A percentile compares a stretch with the other conserved stretches of the same genome.
Evolutionary conservation across 768 basidiomycete genomes (phyloP).

Genomic region (Pisolithus microcarpus): DNA sequence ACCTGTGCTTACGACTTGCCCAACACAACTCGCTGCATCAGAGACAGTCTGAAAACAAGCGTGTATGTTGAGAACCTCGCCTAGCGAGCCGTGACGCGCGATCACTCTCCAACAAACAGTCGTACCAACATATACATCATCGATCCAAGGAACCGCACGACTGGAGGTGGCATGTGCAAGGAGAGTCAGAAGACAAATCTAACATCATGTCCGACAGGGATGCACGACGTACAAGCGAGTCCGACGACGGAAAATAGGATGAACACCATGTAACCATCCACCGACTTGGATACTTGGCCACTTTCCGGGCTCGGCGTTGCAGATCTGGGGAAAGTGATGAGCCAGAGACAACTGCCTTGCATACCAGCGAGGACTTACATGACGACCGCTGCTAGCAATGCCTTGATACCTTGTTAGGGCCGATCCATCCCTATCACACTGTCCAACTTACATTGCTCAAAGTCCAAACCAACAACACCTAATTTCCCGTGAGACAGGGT

Average conservation of each 20-base stretch:
- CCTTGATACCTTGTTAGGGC: constrained; percentile 31
- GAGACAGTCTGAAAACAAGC: too few species aligned
- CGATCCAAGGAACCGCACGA: constrained; percentile 79
- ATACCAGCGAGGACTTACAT: constrained; percentile 41
- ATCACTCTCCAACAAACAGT: constrained; percentile 79
- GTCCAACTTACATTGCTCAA: constrained; percentile 60
- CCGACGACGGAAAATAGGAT: constrained; percentile 83
- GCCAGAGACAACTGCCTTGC: background rate
- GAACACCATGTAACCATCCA: constrained; percentile 85
- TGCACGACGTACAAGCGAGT: constrained; percentile 65
- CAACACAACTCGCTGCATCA: too few species aligned
- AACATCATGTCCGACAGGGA: background rate
- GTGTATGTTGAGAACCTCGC: background rate
- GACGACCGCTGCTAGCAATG: constrained; percentile 66
- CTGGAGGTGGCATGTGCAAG: constrained; percentile 30
- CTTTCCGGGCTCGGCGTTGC: constrained; percentile 45
- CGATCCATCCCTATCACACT: constrained; percentile 17
- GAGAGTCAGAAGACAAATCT: background rate
- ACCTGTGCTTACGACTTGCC: too few species aligned
- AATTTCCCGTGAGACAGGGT: constrained; percentile 1
- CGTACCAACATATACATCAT: constrained; percentile 79
- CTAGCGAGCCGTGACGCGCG: background rate
- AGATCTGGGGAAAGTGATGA: constrained; percentile 10
- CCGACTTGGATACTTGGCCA: constrained; percentile 42
- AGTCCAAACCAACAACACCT: constrained; percentile 83